These are phyloP conservation scores for Piromyces finnis DNA, from an alignment of 192 early-diverging fungal species.

Conservation along the genomic window DNA sequence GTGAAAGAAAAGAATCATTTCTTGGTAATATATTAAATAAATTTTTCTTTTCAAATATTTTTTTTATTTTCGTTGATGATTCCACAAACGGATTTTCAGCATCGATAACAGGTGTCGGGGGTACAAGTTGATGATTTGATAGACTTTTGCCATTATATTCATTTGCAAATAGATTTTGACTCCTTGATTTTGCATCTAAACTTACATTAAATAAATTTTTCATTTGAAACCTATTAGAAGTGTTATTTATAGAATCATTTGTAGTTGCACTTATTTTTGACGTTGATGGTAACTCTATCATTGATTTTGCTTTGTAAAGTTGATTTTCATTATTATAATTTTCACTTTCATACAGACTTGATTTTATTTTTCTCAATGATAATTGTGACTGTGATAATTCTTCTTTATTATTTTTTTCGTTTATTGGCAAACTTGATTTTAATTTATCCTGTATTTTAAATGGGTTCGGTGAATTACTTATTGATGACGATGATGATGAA, in stretches of 20 bases:
- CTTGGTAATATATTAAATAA: not conserved
- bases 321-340: not conserved
- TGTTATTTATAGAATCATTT: not conserved
- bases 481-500: not conserved
- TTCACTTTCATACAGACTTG: not conserved
- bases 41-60: not conserved
- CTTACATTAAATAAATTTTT: not conserved
- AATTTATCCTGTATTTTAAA: not conserved
- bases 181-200: not conserved
- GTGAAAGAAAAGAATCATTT: not conserved
- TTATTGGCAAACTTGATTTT: not conserved
- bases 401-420: not conserved
- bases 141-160: not conserved
- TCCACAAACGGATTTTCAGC: not conserved
- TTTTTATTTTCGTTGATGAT: not conserved
- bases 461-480: not conserved
- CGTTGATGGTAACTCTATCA: not conserved
- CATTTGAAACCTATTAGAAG: not conserved
- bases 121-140: not conserved
- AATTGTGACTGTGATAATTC: not conserved
- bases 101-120: not conserved
- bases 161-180: not conserved
- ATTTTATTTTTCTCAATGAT: not conserved
- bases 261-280: not conserved
- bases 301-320: not conserved